Evolutionary conservation across 1,284 basidiomycete species (phyloP).

Genomic region (Malassezia yamatoensis): DNA sequence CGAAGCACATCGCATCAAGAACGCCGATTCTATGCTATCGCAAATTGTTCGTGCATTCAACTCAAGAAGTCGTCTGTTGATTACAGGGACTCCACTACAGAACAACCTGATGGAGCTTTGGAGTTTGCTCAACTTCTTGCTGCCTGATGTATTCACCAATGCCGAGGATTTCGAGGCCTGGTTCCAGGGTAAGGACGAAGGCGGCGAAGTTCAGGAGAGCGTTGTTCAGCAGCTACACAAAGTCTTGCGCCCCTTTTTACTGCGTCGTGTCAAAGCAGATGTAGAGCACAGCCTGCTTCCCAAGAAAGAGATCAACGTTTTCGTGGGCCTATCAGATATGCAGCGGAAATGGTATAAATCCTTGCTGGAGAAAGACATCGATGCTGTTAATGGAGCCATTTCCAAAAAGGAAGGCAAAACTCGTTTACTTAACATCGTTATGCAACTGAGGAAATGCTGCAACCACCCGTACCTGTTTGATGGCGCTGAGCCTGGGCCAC

Average conservation of each 20-base stretch:
- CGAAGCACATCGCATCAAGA: conserved; percentile 98
- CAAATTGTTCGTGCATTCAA: conserved; percentile 90
- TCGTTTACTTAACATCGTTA: conserved; percentile 94
- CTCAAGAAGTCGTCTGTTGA: conserved; percentile 77
- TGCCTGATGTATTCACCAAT: conserved; percentile 52
- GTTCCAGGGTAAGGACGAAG: conserved; percentile 57
- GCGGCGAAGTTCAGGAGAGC: conserved; percentile 61
- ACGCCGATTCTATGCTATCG: conserved; percentile 88
- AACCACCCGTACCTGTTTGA: conserved; percentile 56
- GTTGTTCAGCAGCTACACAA: conserved; percentile 97
- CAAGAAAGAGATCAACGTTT: conserved; percentile 99
- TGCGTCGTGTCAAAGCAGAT: conserved; percentile 89
- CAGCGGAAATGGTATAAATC: conserved; percentile 74
- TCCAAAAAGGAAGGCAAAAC: conserved; percentile 96
- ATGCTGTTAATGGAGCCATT: conserved; percentile 68
- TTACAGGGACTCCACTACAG: conserved; percentile 93
- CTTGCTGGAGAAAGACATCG: conserved; percentile 95
- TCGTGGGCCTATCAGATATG: conserved; percentile 95
- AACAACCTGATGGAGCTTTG: conserved; percentile 97
- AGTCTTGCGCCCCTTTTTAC: conserved; percentile 84
- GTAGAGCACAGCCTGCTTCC: conserved; percentile 93
- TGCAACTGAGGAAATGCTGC: conserved; percentile 67
- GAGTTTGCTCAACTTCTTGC: conserved; percentile 74
- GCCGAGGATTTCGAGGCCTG: conserved; percentile 59
- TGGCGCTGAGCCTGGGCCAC: conserved; percentile 74